Conservation (phyloP, 805 yeast genomes). For the Pichia insulana region DNA sequence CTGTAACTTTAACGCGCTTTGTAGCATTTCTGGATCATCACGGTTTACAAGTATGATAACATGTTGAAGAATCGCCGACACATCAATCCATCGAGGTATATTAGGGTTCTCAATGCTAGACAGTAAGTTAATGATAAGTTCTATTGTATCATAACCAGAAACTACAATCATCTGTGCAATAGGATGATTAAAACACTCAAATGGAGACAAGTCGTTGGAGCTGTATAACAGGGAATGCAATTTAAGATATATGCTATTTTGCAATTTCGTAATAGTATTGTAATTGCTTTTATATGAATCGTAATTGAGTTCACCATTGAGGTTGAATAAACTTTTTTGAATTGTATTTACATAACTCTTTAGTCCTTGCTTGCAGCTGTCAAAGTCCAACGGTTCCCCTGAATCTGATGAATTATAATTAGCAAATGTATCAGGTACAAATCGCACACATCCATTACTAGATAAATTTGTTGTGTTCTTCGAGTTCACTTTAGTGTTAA, state of each 20-base stretch:
- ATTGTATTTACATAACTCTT: conserved; percentile 3
- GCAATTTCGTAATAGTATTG: conserved; percentile 16
- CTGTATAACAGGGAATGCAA: conserved; percentile 52
- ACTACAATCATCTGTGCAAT: conserved; percentile 64
- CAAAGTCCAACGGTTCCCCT: conserved; percentile 2
- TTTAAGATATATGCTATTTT: conserved; percentile 45
- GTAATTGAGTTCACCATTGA: not conserved
- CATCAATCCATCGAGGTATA: conserved; percentile 57
- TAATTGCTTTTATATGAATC: conserved; percentile 1
- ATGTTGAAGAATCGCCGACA: conserved; percentile 50
- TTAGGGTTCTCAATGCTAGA: conserved; percentile 39
- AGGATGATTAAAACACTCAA: conserved; percentile 85
- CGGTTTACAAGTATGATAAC: conserved; percentile 44
- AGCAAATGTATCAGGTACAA: conserved; percentile 8
- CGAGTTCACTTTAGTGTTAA: not conserved
- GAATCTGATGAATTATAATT: not conserved
- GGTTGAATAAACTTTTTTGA: not conserved
- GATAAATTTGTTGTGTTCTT: not conserved
- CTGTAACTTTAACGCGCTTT: conserved; percentile 26
- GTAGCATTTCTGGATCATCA: conserved; percentile 35
- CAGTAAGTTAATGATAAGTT: conserved; percentile 49
- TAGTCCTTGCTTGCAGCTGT: not conserved
- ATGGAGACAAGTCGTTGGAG: conserved; percentile 54
- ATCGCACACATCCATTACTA: conserved; percentile 7
- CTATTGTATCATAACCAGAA: conserved; percentile 44